These are phyloP conservation scores for Boletus pseudopeckii DNA, from an alignment of 768 basidiomycete species.

Conservation along the genomic window DNA sequence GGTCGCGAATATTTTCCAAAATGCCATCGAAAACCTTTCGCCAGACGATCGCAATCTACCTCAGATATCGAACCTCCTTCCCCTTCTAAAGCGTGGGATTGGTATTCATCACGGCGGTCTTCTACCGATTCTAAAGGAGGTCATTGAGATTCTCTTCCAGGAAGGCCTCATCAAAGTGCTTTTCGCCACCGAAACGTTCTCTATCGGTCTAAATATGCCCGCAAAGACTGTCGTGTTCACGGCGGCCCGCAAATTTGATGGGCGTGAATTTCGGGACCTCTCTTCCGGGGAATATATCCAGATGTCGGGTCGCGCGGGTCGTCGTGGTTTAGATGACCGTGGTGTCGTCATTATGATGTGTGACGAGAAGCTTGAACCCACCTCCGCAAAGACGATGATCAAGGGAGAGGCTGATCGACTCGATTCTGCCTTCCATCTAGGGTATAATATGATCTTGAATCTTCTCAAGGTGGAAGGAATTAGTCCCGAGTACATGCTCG, in stretches of 20 bases:
- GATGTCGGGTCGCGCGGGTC: conserved; percentile 98
- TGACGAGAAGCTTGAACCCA: conserved; percentile 94
- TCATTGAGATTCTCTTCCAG: conserved; percentile 98
- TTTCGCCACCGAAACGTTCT: conserved; percentile 98
- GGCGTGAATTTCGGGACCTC: conserved; percentile 88
- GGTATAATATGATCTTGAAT: conserved; percentile 99
- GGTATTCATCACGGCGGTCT: conserved; percentile 99
- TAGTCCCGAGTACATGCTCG: conserved; percentile 97
- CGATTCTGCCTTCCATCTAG: conserved; percentile 97
- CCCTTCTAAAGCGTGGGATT: conserved; percentile 90
- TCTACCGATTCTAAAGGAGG: conserved; percentile 95
- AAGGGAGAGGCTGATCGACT: conserved; percentile 96
- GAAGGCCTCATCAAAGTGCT: conserved; percentile 97
- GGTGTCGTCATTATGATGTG: conserved; percentile 99
- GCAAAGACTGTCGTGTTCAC: conserved; percentile 99
- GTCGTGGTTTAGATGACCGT: conserved; percentile 95
- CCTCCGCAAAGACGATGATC: conserved; percentile 92
- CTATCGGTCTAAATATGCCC: conserved; percentile 98
- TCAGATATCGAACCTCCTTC: conserved; percentile 89
- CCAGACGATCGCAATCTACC: conserved; percentile 86
- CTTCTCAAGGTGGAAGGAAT: conserved; percentile 98
- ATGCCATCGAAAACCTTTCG: conserved; percentile 87
- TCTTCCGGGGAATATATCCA: conserved; percentile 98
- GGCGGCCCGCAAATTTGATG: conserved; percentile 92
- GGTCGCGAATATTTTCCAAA: conserved; percentile 86